phyloP scores from a whole-genome alignment of 1,284 basidiomycete genomes.

The Flammula alnicola region DNA sequence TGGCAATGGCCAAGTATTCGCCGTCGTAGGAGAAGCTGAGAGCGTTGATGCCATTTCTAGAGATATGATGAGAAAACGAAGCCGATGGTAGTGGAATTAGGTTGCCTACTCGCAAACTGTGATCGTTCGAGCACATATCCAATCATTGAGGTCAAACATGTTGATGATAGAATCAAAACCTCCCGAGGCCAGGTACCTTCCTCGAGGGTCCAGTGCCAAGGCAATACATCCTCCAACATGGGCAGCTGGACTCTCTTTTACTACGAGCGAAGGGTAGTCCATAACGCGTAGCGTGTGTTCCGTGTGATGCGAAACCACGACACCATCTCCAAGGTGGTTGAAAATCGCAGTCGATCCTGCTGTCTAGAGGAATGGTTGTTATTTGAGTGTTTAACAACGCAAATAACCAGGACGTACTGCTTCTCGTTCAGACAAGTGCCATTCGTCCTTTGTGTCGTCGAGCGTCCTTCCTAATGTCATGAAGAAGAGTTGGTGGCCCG shows the following conservation, averaged over 20 bases:
- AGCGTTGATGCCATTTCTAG: conserved; percentile 72
- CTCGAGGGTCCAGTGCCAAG: conserved; percentile 75
- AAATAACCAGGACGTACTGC: conserved; percentile 30
- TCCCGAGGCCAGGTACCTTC: conserved; percentile 78
- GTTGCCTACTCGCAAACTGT: conserved; percentile 74
- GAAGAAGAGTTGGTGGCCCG: conserved; percentile 59
- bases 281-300: conserved; percentile 68
- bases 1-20: conserved; percentile 78
- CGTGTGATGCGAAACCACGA: conserved; percentile 63
- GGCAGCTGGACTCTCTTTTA: conserved; percentile 64
- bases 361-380: conserved; percentile 30
- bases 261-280: conserved; percentile 63
- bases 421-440: conserved; percentile 59
- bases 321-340: conserved; percentile 71
- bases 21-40: conserved; percentile 83
- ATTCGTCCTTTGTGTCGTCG: conserved; percentile 63
- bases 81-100: not conserved
- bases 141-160: conserved; percentile 75
- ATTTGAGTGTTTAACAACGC: not conserved
- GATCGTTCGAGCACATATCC: conserved; percentile 77
- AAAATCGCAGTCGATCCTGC: conserved; percentile 68
- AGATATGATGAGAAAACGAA: conserved; percentile 8
- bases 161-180: conserved; percentile 82
- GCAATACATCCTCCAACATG: conserved; percentile 79
- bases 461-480: conserved; percentile 56